Percentiles rank a stretch among this genome's conserved stretches.
Evolutionary conservation across 2,329 filamentous ascomycete genomes (phyloP).

Genomic region (Sclerotinia glacialis): DNA sequence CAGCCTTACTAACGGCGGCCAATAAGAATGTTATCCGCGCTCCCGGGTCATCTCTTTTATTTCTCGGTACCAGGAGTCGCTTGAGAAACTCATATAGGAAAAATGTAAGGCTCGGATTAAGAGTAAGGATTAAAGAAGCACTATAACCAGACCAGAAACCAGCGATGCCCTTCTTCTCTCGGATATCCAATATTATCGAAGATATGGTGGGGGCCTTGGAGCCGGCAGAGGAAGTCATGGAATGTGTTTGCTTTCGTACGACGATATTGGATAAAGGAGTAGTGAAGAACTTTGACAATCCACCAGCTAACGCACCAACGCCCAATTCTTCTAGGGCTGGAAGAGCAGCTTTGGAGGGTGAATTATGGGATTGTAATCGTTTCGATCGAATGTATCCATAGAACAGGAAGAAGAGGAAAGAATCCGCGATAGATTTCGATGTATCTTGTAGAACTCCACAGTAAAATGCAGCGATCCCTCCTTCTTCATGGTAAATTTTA

Average conservation of each 20-base stretch:
- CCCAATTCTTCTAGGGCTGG: conserved; percentile 69
- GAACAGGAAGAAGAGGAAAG: conserved; percentile 82
- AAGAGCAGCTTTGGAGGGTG: conserved; percentile 44
- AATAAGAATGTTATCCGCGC: conserved; percentile 59
- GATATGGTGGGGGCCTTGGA: conserved; percentile 40
- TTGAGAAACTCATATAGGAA: conserved; percentile 74
- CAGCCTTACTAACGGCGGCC: conserved; percentile 75
- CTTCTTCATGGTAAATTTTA: conserved; percentile 68
- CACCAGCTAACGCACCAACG: conserved; percentile 71
- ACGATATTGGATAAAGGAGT: conserved; percentile 81
- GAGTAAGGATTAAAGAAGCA: conserved; percentile 71
- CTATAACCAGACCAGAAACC: conserved; percentile 91
- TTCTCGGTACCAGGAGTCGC: conserved; percentile 53
- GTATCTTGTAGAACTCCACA: conserved; percentile 62
- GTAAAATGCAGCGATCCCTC: conserved; percentile 69
- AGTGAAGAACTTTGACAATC: conserved; percentile 71
- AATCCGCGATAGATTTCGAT: conserved; percentile 67
- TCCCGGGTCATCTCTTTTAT: conserved; percentile 52
- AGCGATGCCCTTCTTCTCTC: conserved; percentile 63
- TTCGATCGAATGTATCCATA: conserved; percentile 56
- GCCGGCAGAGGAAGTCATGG: conserved; percentile 46
- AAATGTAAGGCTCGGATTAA: conserved; percentile 86
- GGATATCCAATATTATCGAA: conserved; percentile 63
- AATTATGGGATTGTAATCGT: conserved; percentile 43
- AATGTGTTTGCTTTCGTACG: conserved; percentile 73